Evolutionary conservation across 306 rosid species (phyloP).

Genomic region (Parietaria judaica): DNA sequence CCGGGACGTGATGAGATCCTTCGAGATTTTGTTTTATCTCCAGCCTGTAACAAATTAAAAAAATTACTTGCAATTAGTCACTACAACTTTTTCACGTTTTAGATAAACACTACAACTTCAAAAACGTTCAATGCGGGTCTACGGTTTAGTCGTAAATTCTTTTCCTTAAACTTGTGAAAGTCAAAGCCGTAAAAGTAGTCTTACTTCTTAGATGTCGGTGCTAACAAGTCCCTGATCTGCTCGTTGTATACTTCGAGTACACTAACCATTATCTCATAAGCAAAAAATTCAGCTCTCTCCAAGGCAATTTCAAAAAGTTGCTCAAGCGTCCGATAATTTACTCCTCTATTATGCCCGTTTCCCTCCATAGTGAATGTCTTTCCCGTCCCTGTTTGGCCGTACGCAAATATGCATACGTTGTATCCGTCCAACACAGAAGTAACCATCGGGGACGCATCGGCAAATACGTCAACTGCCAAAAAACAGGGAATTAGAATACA

Average conservation of each 20-base stretch:
- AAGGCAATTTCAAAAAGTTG: constrained; percentile 54
- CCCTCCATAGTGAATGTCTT: constrained; percentile 97
- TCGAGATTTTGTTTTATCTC: constrained; percentile 77
- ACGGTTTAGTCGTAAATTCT: neutral
- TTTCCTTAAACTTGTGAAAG: neutral
- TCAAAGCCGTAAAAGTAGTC: constrained; percentile 3
- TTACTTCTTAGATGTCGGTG: constrained; percentile 63
- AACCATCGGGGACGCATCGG: constrained; percentile 80
- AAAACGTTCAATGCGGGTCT: no score
- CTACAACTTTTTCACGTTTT: neutral
- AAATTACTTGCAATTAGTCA: neutral
- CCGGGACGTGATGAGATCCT: constrained; percentile 76
- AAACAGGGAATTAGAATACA: constrained; percentile 16
- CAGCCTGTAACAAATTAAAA: constrained; percentile 38
- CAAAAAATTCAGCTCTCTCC: constrained; percentile 58
- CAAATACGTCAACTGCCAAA: constrained; percentile 64
- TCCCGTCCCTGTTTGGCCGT: constrained; percentile 91
- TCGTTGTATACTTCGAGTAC: constrained; percentile 92
- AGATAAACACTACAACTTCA: no score
- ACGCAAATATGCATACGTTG: constrained; percentile 88
- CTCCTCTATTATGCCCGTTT: constrained; percentile 69
- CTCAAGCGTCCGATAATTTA: constrained; percentile 77
- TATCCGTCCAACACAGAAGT: constrained; percentile 74
- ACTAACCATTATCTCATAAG: constrained; percentile 61
- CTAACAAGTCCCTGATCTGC: constrained; percentile 80